Evolutionary conservation across 2,329 filamentous ascomycete genomes (phyloP).

Genomic region (Colletotrichum sp.): DNA sequence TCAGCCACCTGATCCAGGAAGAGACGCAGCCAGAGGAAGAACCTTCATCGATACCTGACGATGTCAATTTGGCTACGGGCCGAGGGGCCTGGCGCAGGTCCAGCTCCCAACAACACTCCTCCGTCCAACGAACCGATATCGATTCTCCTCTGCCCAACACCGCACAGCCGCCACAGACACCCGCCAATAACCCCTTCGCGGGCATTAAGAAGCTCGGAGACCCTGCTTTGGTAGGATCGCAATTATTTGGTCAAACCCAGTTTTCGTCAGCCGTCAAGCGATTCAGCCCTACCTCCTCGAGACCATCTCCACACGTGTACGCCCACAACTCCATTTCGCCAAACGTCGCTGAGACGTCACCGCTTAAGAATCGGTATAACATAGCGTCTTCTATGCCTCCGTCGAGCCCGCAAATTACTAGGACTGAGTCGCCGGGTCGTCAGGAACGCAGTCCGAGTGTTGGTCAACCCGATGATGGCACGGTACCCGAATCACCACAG

Average conservation of each 20-base stretch:
- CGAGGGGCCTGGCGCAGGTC: conserved; percentile 43
- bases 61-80: conserved; percentile 40
- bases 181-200: conserved; percentile 56
- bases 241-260: conserved; percentile 62
- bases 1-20: conserved; percentile 38
- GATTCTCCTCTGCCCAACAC: conserved; percentile 35
- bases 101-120: conserved; percentile 37
- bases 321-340: conserved; percentile 49
- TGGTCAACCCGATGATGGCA: conserved; percentile 31
- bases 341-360: conserved; percentile 50
- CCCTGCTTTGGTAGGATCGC: conserved; percentile 45
- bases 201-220: conserved; percentile 35
- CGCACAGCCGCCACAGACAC: conserved; percentile 50
- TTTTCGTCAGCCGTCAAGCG: conserved; percentile 56
- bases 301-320: conserved; percentile 58
- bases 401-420: conserved; percentile 44
- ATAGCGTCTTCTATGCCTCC: conserved; percentile 49
- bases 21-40: conserved; percentile 49
- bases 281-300: conserved; percentile 61
- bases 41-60: conserved; percentile 28
- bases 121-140: conserved; percentile 9
- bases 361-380: conserved; percentile 54
- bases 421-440: neutral
- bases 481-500: conserved; percentile 41
- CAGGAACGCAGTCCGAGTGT: conserved; percentile 29